Evolutionary conservation across 2,329 filamentous ascomycete species (phyloP).

Genomic region (Beauveria brongniartii): DNA sequence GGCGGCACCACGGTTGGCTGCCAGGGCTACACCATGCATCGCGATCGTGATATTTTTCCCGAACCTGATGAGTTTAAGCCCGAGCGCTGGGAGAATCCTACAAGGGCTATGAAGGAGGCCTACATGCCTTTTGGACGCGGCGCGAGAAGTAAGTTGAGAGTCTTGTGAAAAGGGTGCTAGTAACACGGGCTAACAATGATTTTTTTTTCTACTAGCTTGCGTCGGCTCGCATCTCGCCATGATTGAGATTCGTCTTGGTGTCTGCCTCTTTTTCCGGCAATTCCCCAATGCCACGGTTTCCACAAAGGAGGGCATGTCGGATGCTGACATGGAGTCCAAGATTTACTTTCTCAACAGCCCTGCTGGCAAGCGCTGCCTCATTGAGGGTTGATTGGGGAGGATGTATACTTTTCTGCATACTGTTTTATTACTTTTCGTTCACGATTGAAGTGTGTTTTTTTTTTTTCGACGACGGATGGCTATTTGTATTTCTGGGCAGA

Average conservation of each 20-base stretch:
- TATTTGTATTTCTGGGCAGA: neutral
- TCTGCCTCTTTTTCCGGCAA: conserved; percentile 42
- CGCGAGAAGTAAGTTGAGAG: conserved; percentile 27
- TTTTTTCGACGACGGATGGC: neutral
- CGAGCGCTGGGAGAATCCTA: conserved; percentile 29
- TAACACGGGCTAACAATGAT: neutral
- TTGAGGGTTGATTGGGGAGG: conserved; percentile 11
- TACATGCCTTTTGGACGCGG: conserved; percentile 47
- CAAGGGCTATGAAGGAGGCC: conserved; percentile 35
- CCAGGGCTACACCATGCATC: conserved; percentile 40
- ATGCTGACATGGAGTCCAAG: conserved; percentile 27
- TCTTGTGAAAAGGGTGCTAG: neutral
- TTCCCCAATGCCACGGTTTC: conserved; percentile 29
- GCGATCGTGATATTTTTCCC: conserved; percentile 30
- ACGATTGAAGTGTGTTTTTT: neutral
- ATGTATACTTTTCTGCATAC: neutral
- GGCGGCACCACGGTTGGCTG: conserved; percentile 31
- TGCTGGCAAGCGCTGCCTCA: conserved; percentile 24
- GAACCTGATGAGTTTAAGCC: conserved; percentile 29
- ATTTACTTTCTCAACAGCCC: conserved; percentile 27
- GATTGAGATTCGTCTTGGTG: conserved; percentile 45
- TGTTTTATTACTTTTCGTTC: neutral
- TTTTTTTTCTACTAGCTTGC: conserved; percentile 25
- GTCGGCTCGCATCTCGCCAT: conserved; percentile 49
- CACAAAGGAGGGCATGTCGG: conserved; percentile 24